Evolutionary conservation across 1,284 basidiomycete species (phyloP).

Genomic region (Amylostereum areolatum): DNA sequence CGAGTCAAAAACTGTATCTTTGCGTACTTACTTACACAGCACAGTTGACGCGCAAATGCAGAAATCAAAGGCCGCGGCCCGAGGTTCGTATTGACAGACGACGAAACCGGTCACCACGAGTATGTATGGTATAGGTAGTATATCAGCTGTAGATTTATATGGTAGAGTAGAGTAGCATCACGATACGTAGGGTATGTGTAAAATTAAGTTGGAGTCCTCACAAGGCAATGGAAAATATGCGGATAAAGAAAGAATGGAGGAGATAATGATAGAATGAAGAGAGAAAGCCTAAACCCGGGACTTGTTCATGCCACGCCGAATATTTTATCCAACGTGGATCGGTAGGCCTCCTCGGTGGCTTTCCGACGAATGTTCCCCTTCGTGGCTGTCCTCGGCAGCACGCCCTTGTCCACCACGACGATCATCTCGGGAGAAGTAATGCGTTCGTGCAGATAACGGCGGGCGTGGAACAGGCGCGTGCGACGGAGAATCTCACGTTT

Average conservation of each 20-base stretch:
- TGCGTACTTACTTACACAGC: too few relatives aligned
- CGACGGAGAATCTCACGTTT: conserved; percentile 62
- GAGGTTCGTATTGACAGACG: too few relatives aligned
- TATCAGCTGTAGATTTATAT: too few relatives aligned
- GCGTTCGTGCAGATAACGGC: conserved; percentile 64
- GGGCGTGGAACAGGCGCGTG: conserved; percentile 54
- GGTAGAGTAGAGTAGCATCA: neutral
- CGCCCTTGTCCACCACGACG: conserved; percentile 46
- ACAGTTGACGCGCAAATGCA: too few relatives aligned
- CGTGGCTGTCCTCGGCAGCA: conserved; percentile 58
- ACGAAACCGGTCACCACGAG: too few relatives aligned
- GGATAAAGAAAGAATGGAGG: neutral
- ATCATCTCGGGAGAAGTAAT: conserved; percentile 50
- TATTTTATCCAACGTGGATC: conserved; percentile 44
- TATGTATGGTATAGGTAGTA: too few relatives aligned
- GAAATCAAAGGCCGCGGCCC: too few relatives aligned
- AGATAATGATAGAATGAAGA: neutral
- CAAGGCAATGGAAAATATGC: neutral
- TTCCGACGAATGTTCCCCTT: conserved; percentile 66
- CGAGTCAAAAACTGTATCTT: too few relatives aligned
- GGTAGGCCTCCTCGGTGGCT: conserved; percentile 55
- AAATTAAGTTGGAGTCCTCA: neutral
- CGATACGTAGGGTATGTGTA: neutral
- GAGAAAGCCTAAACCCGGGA: neutral
- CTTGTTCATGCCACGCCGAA: conserved; percentile 25